Evolutionary conservation across 257 asterid species (phyloP), one percentile per base, ranked within the genome.

Genomic region (Solanum gracilifrons): DNA sequence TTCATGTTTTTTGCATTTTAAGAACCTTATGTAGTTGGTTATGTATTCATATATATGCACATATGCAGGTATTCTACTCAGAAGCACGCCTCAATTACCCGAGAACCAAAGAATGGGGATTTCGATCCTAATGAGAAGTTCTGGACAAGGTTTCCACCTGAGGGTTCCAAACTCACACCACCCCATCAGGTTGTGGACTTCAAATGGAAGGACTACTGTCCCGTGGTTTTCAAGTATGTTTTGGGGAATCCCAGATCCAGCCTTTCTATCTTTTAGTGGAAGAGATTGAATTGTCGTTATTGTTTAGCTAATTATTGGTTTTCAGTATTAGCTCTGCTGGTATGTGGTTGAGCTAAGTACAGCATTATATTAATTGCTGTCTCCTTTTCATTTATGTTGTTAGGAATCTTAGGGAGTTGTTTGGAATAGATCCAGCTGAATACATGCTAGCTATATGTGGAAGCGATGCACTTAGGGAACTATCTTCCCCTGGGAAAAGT

Each of bases 401-500:
- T 87, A 89, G 91, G 39, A 73, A 31, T 32, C 88, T 89, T 33
- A 86, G 92, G 87, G 88, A 90, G 72, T 68, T 90, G 76, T 87
- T 87, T 64, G 86, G 86, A 85, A 29, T 86, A 60, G 88, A 90
- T 88, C 90, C 92, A 31, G 90, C 92, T 12, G 90, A 90, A 2
- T 90, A 90, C 85, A 88, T 90, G 89, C 37, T 83, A 86, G 90
- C 92, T 62, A 83, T 90, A 1, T 90, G 92, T 88, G 90, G 89
- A 74, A 85, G 77, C 36, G 88, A 90, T 60, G 92, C 90, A 41
- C 89, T 90, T 64, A 86, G 90, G 77, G 88, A 87, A 82, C 87
- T 88, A 13, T 88, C 90, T 43, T 90, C 92, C 37, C 88, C 92
- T 37, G 90, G 92, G 66, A 90, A 90, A 87, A 90, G 92, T 90